These are phyloP conservation scores for Aspergillus tubingensis DNA, from an alignment of 2,329 filamentous ascomycete genomes.

Conservation along the genomic window DNA sequence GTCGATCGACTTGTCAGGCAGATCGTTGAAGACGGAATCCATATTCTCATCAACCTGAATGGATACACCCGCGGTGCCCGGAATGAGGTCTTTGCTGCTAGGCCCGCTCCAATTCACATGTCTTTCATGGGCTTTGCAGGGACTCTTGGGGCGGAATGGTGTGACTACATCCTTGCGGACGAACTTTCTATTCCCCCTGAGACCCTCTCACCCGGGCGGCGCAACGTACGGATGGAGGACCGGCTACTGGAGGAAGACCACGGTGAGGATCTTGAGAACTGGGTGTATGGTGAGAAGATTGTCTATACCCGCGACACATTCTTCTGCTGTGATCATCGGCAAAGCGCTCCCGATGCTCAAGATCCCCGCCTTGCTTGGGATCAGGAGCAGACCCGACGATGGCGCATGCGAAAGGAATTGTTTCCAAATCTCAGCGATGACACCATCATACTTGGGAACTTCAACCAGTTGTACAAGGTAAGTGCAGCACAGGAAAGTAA, in stretches of 20 bases:
- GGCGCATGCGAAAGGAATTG: slow-evolving; percentile 89
- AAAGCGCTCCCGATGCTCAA: slow-evolving; percentile 75
- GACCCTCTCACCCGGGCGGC: slow-evolving; percentile 77
- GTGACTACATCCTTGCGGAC: slow-evolving; percentile 93
- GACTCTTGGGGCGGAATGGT: slow-evolving; percentile 95
- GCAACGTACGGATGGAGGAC: slow-evolving; percentile 74
- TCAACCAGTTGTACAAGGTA: slow-evolving; percentile 99
- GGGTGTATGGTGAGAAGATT: slow-evolving; percentile 97
- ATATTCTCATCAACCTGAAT: slow-evolving; percentile 96
- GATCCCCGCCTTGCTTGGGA: slow-evolving; percentile 74
- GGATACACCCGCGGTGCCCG: slow-evolving; percentile 95
- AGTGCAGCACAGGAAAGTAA: background rate
- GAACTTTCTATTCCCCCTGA: slow-evolving; percentile 78
- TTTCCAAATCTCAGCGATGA: slow-evolving; percentile 83
- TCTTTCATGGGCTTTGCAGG: slow-evolving; percentile 99
- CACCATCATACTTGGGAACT: slow-evolving; percentile 90
- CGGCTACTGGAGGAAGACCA: slow-evolving; percentile 63
- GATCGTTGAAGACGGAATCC: slow-evolving; percentile 83
- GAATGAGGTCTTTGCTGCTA: slow-evolving; percentile 94
- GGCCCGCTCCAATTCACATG: slow-evolving; percentile 96
- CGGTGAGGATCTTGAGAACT: slow-evolving; percentile 70
- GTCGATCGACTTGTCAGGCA: slow-evolving; percentile 81
- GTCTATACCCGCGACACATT: slow-evolving; percentile 94
- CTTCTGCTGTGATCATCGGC: slow-evolving; percentile 96
- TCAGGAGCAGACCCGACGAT: slow-evolving; percentile 76